Evolutionary conservation across 176 grass and related monocot species (phyloP), one percentile per base, ranked within the genome.

Genomic region (Carex parvula): DNA sequence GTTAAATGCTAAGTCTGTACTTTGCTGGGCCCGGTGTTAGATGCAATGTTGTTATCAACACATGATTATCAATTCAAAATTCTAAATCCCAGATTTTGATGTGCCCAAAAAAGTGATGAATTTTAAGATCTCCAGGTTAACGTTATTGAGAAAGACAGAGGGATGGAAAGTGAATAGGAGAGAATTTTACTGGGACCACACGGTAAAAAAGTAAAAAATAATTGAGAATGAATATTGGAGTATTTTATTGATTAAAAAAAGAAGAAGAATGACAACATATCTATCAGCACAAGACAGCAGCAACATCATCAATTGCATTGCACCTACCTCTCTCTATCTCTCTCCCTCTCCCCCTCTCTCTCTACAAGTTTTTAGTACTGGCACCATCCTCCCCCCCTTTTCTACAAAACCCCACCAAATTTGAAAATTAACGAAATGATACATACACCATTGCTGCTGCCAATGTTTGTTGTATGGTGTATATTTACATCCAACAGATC

Each of bases 201-300:
- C 35, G 21, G 73, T 75, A 85, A 85, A 85, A 72, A 58, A 46
- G 81, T 64, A 33, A 60, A 70, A 86, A 32, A 63, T 73, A 70
- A 63, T 70, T 53, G 1, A 59, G 61, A 42, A 66, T 87, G 76
- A 86, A 94, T 89, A 78, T 85, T 86, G 78, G 79, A 86, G 81
- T 76, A 64, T 84, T 85, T 94, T 92, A 94, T 91, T 97, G 92
- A 91, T 92, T 94, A 86, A 80, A 90, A 86, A 89, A 84, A 90
- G 84, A 79, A 92, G 87, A 87, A 84, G 52, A 83, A 83, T 83
- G 81, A 83, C 54, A 85, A 61, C 87, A 87, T 81, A 85, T 89
- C 86, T 86, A 87, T 89, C 84, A 85, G 81, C 81, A 89, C 84
- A 76, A 85, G 53, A 89, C 80, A 86, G 85, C 89, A 93, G 84